Percentiles rank a stretch among this genome's conserved stretches.
phyloP scores from a whole-genome alignment of 2,329 filamentous ascomycete species.

The Colletotrichum liriopes region DNA sequence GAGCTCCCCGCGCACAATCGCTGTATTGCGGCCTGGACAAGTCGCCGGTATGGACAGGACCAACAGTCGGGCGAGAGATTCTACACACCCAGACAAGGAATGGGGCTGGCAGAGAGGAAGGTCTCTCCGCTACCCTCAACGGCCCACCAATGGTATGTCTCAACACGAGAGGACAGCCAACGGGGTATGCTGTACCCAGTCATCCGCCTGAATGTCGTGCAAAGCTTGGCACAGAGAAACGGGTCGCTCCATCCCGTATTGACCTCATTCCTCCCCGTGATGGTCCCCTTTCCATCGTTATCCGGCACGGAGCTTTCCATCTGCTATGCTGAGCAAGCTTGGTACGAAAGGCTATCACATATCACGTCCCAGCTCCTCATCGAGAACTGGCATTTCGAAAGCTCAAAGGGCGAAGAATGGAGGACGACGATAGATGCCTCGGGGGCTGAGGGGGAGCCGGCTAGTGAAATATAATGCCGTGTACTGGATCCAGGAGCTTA shows the following conservation, averaged over 20 bases:
- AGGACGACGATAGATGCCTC: not conserved
- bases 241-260: not conserved
- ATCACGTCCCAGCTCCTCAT: constrained; percentile 16
- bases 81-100: constrained; percentile 1
- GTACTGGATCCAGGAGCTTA: no score
- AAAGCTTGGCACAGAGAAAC: constrained; percentile 1
- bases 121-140: constrained; percentile 9
- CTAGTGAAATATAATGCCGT: not conserved
- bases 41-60: not conserved
- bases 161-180: not conserved
- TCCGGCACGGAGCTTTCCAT: not conserved
- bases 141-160: constrained; percentile 10
- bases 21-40: not conserved
- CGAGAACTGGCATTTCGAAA: not conserved
- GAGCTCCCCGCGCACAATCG: not conserved
- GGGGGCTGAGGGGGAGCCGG: not conserved
- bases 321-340: not conserved
- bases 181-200: not conserved
- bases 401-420: not conserved
- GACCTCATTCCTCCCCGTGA: not conserved
- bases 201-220: not conserved
- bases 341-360: constrained; percentile 17
- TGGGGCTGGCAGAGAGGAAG: no score
- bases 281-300: not conserved
- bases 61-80: not conserved